These are phyloP conservation scores for Rhizoctonia solani DNA, from an alignment of 1,284 basidiomycete genomes.

Conservation along the genomic window DNA sequence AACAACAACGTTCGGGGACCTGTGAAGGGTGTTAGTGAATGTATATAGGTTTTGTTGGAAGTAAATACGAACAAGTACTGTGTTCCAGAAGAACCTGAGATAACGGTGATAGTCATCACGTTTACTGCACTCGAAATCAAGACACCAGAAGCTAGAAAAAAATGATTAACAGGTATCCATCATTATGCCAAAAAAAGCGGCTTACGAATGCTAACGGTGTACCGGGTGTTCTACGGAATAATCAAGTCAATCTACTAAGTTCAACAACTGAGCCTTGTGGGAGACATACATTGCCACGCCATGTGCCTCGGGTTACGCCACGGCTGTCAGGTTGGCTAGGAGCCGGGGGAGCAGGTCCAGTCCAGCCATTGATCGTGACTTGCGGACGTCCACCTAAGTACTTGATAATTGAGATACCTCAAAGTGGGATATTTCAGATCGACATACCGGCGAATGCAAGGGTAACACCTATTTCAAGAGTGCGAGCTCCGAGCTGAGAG, in stretches of 20 bases:
- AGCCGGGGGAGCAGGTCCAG: conserved; percentile 33
- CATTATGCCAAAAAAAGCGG: neutral
- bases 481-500: conserved; percentile 34
- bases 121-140: conserved; percentile 23
- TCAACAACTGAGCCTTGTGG: neutral
- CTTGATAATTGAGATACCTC: neutral
- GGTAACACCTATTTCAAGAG: conserved; percentile 33
- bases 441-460: conserved; percentile 28
- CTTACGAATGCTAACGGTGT: conserved; percentile 28
- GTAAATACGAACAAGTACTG: conserved; percentile 2
- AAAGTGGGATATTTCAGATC: neutral
- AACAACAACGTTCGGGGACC: conserved; percentile 29
- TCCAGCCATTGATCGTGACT: conserved; percentile 35
- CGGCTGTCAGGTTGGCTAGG: conserved; percentile 35
- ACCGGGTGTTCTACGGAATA: conserved; percentile 13
- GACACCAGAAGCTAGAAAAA: conserved; percentile 9
- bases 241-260: neutral
- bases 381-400: conserved; percentile 34
- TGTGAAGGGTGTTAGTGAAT: neutral
- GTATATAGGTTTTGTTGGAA: neutral
- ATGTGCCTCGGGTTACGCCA: conserved; percentile 37
- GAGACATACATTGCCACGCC: conserved; percentile 29
- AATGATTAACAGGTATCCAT: neutral
- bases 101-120: conserved; percentile 32
- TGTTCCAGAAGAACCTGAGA: conserved; percentile 23